Base-by-base conservation (phyloP, 179 eudicot genomes). In the Silene noctiflora region DNA sequence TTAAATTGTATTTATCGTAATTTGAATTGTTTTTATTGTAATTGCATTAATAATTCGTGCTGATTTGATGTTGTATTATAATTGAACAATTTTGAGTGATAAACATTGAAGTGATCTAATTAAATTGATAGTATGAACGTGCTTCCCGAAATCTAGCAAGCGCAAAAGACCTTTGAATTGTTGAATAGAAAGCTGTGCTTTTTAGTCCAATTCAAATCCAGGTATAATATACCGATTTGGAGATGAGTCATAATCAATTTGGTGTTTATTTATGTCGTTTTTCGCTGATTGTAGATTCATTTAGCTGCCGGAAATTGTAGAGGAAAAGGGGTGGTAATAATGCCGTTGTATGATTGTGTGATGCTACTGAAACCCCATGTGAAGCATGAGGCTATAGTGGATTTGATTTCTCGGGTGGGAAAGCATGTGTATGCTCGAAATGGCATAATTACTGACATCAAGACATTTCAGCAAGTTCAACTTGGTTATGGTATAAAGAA, bases 281-380 rank as follows among this genome's bases (percentile, higher is more conserved):
- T 5, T 75, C 11, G 67, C 67, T 53, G 82, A 76, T 64, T 71
- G 60, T 11, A 12, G 19, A 16, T 25, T 22, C 4, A 33, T 70
- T 80, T 42, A 31, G 78, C 70, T 27, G 66, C 71, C 67, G 1
- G 29, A 39, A 55, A 29, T 59, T 8, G 61, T 27, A 22, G n/a
- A 1, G 9, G 20, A 31, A 55, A 69, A 66, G 35, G 60, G 65
- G 9, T 27, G 24, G 71, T 13, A 20, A 85, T 85, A 74, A 94
- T 94, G 98, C 98, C 98, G 16, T 91, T 94, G 14, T 94, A 94
- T 69, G 97, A 94, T 78, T 92, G 98, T 78, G 89, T 94, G 93
- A 84, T 94, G 77, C 84, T 94, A 75, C 64, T 94, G 76, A 94
- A 94, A 77, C 97, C 96, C 46, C 83, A 75, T 76, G 87, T 91